Evolutionary conservation across 768 basidiomycete species (phyloP).

Genomic region (Kondoa subrosea): DNA sequence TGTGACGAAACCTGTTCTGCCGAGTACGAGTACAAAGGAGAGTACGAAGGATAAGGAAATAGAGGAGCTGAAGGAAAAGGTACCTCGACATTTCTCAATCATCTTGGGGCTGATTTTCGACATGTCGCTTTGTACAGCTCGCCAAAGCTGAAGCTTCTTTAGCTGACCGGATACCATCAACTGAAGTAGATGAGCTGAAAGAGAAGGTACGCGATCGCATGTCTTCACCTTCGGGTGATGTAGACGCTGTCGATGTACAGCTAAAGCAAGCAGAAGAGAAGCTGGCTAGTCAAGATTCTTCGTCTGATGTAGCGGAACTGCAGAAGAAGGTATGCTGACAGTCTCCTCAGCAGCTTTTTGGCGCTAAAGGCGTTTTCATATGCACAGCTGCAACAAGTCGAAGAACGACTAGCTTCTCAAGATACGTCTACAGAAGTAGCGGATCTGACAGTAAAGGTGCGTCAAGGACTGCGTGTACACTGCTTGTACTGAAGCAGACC

Average conservation of each 20-base stretch:
- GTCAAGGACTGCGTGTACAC: too few relatives aligned
- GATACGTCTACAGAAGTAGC: background rate
- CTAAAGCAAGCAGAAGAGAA: too few relatives aligned
- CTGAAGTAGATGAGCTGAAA: background rate
- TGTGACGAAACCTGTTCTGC: too few relatives aligned
- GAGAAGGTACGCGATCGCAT: too few relatives aligned
- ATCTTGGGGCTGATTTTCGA: background rate
- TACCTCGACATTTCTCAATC: background rate
- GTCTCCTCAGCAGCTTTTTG: background rate
- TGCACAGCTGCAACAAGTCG: background rate
- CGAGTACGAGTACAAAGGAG: too few relatives aligned
- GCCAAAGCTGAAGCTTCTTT: background rate
- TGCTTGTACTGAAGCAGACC: too few relatives aligned
- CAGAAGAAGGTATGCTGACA: too few relatives aligned
- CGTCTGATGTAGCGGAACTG: too few relatives aligned
- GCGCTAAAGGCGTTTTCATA: background rate
- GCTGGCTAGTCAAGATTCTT: too few relatives aligned
- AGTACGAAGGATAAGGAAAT: background rate
- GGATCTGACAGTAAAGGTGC: background rate
- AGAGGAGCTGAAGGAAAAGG: background rate
- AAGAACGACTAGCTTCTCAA: background rate
- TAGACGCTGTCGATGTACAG: too few relatives aligned
- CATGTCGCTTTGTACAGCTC: background rate
- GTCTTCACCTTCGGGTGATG: too few relatives aligned
- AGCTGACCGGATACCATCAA: background rate